Base-by-base conservation (phyloP, 352 stramenopile species). In the Globisporangium barbulae region DNA sequence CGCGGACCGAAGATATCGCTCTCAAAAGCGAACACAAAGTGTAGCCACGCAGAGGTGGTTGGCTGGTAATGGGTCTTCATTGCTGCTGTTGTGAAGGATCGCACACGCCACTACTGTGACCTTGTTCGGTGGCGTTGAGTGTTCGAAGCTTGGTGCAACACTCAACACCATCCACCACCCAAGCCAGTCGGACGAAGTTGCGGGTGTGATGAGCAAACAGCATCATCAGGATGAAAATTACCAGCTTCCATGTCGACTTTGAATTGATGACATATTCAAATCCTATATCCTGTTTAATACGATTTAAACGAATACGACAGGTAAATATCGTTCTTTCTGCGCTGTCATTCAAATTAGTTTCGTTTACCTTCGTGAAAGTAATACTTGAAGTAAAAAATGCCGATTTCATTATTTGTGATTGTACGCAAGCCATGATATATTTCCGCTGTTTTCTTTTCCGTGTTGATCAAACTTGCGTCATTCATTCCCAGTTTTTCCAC, bases 401-500 rank as follows among this genome's bases (percentile, higher is more conserved):
- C 2, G 5, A 15, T 8, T 21, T 47, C 17, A 47, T 5, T 47
- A 47, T 47, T 47, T 1, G 13, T 6, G 5, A 19, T 1, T 21
- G 41, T 15, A 47, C 15, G 1, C 2, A 0, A 39, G 6, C 0
- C 33, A 19, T 56, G 50, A 37, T 22, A 37, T 42, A 15, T 56
- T 56, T 6, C 19, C 30, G 30, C 7, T 35, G 44, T 31, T 62
- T 62, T 28, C 30, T 31, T 8, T 25, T 65, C 37, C 59, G 35
- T 56, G 50, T 21, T 50, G 4, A 10, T 41, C 48, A 13, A 7
- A 15, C 39, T 31, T 31, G 42, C 59, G 59, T 65, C 59, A 58
- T 7, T 59, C 59, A 63, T 63, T 65, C 37, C 37, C 33, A 35
- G 21, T 65, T 65, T 50, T 59, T 49, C 59, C 35, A 22, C 37